phyloP scores from a whole-genome alignment of 352 stramenopile genomes.

The Phytopythium litorale region DNA sequence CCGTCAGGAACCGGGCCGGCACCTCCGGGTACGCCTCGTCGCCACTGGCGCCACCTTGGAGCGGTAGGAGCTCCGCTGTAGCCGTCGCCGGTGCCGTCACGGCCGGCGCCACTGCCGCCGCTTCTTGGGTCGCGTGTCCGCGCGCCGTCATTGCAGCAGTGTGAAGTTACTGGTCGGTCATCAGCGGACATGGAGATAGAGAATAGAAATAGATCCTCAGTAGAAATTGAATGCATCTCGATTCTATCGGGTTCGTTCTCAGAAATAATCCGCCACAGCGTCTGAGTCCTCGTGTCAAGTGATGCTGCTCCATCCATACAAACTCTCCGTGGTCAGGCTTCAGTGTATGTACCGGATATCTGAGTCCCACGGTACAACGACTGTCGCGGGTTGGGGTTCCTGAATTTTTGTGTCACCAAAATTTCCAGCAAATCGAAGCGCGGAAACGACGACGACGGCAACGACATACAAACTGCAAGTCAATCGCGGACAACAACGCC shows the following conservation, averaged over 20 bases:
- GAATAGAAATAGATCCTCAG: too few relatives aligned
- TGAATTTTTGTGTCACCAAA: conserved; percentile 12
- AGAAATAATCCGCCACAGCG: neutral
- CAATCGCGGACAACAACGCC: neutral
- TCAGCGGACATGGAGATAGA: too few relatives aligned
- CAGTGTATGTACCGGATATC: neutral
- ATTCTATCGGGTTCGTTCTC: too few relatives aligned
- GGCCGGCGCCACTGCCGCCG: neutral
- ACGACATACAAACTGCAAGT: neutral
- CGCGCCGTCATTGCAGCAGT: conserved; percentile 13
- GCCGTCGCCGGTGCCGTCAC: too few relatives aligned
- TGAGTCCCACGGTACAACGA: conserved; percentile 6
- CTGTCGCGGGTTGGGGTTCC: conserved; percentile 8
- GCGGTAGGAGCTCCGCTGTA: neutral
- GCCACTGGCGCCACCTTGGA: conserved; percentile 12
- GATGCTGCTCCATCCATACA: neutral
- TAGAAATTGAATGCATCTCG: too few relatives aligned
- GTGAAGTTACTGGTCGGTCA: neutral
- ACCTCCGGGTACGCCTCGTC: conserved; percentile 19
- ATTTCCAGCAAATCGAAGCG: neutral
- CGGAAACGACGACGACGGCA: neutral
- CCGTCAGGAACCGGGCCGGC: conserved; percentile 28
- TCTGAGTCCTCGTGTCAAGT: neutral
- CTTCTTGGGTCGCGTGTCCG: neutral
- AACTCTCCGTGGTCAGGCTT: neutral